A percentile compares a stretch with the other conserved stretches of the same genome.
phyloP scores from a whole-genome alignment of 2,329 filamentous ascomycete species.

The Nannizzia gypsea region DNA sequence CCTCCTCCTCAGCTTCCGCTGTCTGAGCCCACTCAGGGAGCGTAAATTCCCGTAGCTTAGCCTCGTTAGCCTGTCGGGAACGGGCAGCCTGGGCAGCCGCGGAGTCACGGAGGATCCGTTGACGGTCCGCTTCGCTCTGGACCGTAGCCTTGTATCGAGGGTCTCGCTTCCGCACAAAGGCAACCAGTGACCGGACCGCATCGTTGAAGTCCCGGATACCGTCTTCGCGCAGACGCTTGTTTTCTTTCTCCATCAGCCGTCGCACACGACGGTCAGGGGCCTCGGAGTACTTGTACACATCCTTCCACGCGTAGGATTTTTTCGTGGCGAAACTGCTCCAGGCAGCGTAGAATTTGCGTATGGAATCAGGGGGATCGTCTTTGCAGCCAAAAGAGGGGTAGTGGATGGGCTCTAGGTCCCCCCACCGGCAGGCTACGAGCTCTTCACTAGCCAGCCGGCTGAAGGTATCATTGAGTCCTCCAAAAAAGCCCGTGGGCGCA shows the following conservation, averaged over 20 bases:
- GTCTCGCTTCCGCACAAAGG: slow-evolving; percentile 84
- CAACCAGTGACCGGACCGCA: slow-evolving; percentile 70
- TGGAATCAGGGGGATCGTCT: slow-evolving; percentile 58
- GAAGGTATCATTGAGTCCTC: slow-evolving; percentile 64
- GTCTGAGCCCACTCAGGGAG: slow-evolving; percentile 66
- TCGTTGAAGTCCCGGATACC: slow-evolving; percentile 84
- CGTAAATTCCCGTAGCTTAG: slow-evolving; percentile 52
- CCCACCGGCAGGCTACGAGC: slow-evolving; percentile 58
- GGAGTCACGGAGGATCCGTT: slow-evolving; percentile 63
- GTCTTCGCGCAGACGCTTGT: slow-evolving; percentile 70
- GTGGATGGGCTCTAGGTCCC: slow-evolving; percentile 46
- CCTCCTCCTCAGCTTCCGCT: slow-evolving; percentile 41
- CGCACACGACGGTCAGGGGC: slow-evolving; percentile 75
- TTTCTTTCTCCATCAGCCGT: slow-evolving; percentile 89
- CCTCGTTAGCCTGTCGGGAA: slow-evolving; percentile 67
- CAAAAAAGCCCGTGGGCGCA: slow-evolving; percentile 71
- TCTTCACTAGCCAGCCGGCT: slow-evolving; percentile 72
- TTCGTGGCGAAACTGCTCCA: slow-evolving; percentile 75
- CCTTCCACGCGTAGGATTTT: slow-evolving; percentile 83
- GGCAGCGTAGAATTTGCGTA: slow-evolving; percentile 65
- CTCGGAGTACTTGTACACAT: slow-evolving; percentile 70
- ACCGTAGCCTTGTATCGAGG: slow-evolving; percentile 68
- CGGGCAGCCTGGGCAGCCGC: slow-evolving; percentile 74
- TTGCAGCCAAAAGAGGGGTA: slow-evolving; percentile 77
- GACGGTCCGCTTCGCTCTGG: slow-evolving; percentile 68